These are phyloP conservation scores for Penicillium sp. DNA, from an alignment of 2,329 filamentous ascomycete species.

Conservation along the genomic window DNA sequence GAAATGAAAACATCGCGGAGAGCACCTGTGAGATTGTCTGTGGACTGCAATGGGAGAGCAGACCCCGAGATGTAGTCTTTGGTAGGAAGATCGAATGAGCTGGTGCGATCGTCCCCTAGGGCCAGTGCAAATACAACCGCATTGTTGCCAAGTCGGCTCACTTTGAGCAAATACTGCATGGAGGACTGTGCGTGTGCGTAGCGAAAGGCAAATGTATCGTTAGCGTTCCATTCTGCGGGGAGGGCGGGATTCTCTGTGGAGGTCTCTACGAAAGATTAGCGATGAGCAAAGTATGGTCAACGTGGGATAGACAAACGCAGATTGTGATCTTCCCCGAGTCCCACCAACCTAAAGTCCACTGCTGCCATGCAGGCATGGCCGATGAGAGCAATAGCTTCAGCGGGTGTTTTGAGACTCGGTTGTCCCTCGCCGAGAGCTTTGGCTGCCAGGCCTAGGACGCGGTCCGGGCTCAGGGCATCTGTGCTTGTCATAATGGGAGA, in stretches of 20 bases:
- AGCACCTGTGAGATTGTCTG: slow-evolving; percentile 26
- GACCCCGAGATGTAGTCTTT: slow-evolving; percentile 69
- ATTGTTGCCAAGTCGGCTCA: slow-evolving; percentile 76
- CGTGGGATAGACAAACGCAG: slow-evolving; percentile 50
- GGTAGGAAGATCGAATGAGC: slow-evolving; percentile 67
- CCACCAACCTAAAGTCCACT: slow-evolving; percentile 74
- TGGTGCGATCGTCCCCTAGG: slow-evolving; percentile 73
- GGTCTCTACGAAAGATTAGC: slow-evolving; percentile 20
- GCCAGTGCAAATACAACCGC: slow-evolving; percentile 78
- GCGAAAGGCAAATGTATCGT: slow-evolving; percentile 69
- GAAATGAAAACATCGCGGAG: slow-evolving; percentile 68
- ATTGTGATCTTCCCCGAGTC: slow-evolving; percentile 76
- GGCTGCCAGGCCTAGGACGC: slow-evolving; percentile 32
- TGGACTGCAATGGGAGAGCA: slow-evolving; percentile 50
- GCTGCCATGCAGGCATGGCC: slow-evolving; percentile 77
- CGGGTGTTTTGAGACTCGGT: slow-evolving; percentile 46
- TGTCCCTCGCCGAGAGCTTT: slow-evolving; percentile 28
- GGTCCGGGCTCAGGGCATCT: slow-evolving; percentile 23
- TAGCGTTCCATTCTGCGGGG: slow-evolving; percentile 74
- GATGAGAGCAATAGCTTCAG: slow-evolving; percentile 79
- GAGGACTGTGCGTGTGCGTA: slow-evolving; percentile 83
- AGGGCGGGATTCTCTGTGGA: slow-evolving; percentile 46
- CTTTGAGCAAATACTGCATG: slow-evolving; percentile 75
- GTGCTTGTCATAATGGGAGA: slow-evolving; percentile 15
- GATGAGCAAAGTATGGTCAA: neutral